phyloP scores from a whole-genome alignment of 2,329 filamentous ascomycete genomes.

The Exophiala lecanii-corni region DNA sequence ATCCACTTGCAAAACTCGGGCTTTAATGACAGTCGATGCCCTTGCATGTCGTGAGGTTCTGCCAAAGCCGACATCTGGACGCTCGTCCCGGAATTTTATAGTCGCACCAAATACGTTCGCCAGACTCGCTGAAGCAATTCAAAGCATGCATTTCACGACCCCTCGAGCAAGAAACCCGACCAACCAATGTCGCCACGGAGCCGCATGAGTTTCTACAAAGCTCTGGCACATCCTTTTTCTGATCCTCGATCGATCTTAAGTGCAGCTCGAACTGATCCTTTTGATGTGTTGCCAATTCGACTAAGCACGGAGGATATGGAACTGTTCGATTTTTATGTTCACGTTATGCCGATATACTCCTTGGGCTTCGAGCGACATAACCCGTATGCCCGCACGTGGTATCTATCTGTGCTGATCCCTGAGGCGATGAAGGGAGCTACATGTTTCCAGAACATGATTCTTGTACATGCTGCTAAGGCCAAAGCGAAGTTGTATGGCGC shows the following conservation, averaged over 20 bases:
- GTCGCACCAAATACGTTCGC: too few relatives aligned
- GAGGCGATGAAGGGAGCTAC: constrained; percentile 38
- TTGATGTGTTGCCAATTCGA: constrained; percentile 34
- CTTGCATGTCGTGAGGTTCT: too few relatives aligned
- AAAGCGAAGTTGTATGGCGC: constrained; percentile 36
- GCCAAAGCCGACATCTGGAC: too few relatives aligned
- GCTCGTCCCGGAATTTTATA: too few relatives aligned
- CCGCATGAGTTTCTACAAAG: too few relatives aligned
- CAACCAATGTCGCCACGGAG: too few relatives aligned
- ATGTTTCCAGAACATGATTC: constrained; percentile 36
- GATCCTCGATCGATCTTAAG: constrained; percentile 33
- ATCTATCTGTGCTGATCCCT: constrained; percentile 36
- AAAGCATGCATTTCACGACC: too few relatives aligned
- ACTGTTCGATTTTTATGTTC: constrained; percentile 39
- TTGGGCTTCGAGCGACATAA: constrained; percentile 36
- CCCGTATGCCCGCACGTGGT: constrained; percentile 36
- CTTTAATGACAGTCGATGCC: too few relatives aligned
- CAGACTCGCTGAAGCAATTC: too few relatives aligned
- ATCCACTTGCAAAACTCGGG: too few relatives aligned
- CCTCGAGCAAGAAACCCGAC: too few relatives aligned
- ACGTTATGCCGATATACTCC: constrained; percentile 37
- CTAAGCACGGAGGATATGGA: constrained; percentile 31
- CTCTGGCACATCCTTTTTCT: too few relatives aligned
- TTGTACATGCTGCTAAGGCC: constrained; percentile 37
- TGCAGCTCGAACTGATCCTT: constrained; percentile 36